phyloP scores from a whole-genome alignment of 1,139 yeast genomes.

The Tardiomyces depauwii region DNA sequence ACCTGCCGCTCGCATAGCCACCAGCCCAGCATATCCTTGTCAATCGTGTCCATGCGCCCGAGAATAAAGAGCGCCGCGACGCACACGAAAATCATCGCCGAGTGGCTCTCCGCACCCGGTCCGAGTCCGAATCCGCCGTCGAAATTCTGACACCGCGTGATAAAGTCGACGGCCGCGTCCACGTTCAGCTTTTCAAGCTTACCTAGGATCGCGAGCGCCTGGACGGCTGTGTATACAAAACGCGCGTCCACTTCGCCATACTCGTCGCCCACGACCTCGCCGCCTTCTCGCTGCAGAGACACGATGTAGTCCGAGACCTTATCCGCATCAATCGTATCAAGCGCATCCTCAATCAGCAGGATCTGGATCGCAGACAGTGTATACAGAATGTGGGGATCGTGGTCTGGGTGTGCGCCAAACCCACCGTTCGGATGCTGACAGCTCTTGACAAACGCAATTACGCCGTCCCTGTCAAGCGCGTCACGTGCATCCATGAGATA shows the following conservation, averaged over 20 bases:
- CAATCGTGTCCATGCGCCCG: slow-evolving; percentile 44
- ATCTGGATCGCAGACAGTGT: slow-evolving; percentile 85
- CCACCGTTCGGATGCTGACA: slow-evolving; percentile 64
- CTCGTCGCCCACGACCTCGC: slow-evolving; percentile 79
- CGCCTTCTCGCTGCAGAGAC: slow-evolving; percentile 54
- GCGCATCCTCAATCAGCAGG: slow-evolving; percentile 50
- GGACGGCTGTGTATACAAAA: slow-evolving; percentile 74
- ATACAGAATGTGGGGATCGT: slow-evolving; percentile 81
- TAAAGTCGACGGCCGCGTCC: slow-evolving; percentile 54
- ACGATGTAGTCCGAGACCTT: slow-evolving; percentile 38
- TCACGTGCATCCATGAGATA: slow-evolving; percentile 45
- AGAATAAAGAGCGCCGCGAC: slow-evolving; percentile 69
- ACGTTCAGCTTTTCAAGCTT: slow-evolving; percentile 48
- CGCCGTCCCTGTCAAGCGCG: slow-evolving; percentile 49
- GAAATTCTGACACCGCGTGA: slow-evolving; percentile 66
- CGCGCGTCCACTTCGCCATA: slow-evolving; percentile 92
- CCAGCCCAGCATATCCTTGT: slow-evolving; percentile 46
- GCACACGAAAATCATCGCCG: slow-evolving; percentile 83
- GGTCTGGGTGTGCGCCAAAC: slow-evolving; percentile 81
- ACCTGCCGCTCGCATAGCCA: slow-evolving; percentile 93
- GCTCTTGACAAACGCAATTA: slow-evolving; percentile 52
- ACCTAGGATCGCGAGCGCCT: slow-evolving; percentile 58
- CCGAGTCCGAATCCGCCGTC: slow-evolving; percentile 94
- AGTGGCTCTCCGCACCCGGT: slow-evolving; percentile 93
- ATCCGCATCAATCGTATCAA: slow-evolving; percentile 32